Conservation (phyloP, 2,329 filamentous ascomycete genomes). For the Monilinia vaccinii-corymbosi region DNA sequence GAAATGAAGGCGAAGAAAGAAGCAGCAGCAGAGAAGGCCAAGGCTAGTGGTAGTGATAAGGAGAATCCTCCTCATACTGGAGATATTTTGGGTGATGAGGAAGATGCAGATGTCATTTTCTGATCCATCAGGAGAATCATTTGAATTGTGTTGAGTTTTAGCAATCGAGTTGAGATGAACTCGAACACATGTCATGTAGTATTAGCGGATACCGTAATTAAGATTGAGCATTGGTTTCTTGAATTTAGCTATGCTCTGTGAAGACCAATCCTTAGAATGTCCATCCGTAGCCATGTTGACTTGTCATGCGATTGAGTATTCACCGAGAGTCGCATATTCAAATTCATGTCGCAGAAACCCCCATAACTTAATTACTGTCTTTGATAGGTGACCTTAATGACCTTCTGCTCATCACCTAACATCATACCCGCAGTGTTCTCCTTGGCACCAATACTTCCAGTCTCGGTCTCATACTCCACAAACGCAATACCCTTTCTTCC, state of each 20-base stretch:
- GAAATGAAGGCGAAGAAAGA: constrained; percentile 68
- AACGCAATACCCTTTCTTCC: constrained; percentile 85
- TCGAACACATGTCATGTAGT: constrained; percentile 20
- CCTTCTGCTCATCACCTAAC: constrained; percentile 63
- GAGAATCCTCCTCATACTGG: constrained; percentile 37
- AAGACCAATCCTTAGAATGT: neutral
- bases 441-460: constrained; percentile 85
- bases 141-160: neutral
- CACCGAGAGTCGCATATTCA: neutral
- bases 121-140: constrained; percentile 31
- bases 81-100: constrained; percentile 65
- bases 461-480: constrained; percentile 88
- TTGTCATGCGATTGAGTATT: neutral
- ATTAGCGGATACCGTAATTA: constrained; percentile 20
- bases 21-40: constrained; percentile 45
- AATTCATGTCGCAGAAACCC: neutral
- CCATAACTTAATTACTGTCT: constrained; percentile 62
- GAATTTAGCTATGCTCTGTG: neutral
- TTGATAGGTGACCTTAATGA: constrained; percentile 94
- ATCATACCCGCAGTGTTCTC: constrained; percentile 83
- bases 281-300: constrained; percentile 8
- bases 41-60: constrained; percentile 26
- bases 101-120: constrained; percentile 83
- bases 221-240: constrained; percentile 2
- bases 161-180: neutral